Conservation (phyloP, 345 rosid genomes). For the Syzygium grande region DNA sequence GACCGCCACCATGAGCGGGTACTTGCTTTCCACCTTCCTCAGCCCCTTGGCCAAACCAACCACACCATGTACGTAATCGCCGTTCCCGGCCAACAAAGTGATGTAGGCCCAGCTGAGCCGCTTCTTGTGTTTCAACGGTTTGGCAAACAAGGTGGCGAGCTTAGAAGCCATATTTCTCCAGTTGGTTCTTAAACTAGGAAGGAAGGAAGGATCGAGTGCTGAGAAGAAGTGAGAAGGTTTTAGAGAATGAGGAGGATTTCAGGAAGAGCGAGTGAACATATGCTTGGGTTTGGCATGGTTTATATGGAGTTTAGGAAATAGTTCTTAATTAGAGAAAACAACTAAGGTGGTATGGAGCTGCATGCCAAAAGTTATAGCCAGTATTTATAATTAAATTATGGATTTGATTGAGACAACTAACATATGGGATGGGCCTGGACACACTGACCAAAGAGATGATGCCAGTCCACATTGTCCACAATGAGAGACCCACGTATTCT, state of each 20-base stretch:
- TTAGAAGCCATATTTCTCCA: background rate
- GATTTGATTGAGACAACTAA: background rate
- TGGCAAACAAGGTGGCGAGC: too few species aligned
- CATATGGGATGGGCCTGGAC: background rate
- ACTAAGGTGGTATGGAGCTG: too few species aligned
- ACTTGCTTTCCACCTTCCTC: conserved; percentile 24
- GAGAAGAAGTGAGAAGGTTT: background rate
- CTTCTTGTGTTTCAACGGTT: conserved; percentile 12
- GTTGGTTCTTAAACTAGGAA: background rate
- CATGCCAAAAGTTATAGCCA: too few species aligned
- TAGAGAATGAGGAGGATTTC: background rate
- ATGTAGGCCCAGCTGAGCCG: conserved; percentile 13
- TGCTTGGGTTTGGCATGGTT: background rate
- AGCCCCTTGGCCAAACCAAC: conserved; percentile 41
- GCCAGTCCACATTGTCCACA: background rate
- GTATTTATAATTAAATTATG: background rate
- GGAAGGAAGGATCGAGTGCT: background rate
- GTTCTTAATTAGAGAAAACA: background rate
- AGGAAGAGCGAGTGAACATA: background rate
- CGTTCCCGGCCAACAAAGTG: conserved; percentile 31
- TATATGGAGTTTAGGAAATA: background rate
- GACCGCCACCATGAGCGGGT: too few species aligned
- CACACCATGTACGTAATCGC: conserved; percentile 32
- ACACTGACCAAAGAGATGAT: background rate
- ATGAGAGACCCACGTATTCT: background rate